These are phyloP conservation scores for Cyberlindnera mycetangii DNA, from an alignment of 805 yeast species.

Conservation along the genomic window DNA sequence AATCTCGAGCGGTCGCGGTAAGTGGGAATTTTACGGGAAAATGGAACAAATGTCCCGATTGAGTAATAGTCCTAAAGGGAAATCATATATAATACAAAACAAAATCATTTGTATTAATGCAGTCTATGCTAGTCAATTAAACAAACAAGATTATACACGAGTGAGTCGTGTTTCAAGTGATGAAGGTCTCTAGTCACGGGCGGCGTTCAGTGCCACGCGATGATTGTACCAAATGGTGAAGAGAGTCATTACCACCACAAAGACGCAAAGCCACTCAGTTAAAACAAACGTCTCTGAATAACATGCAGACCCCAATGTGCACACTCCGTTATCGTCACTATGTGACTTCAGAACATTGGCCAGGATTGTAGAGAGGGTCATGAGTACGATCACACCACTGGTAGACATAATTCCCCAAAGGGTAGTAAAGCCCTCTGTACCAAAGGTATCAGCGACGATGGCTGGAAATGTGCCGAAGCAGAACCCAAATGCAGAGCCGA, in stretches of 20 bases:
- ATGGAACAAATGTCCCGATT: not conserved
- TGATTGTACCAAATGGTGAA: slow-evolving; percentile 21
- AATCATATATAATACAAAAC: not conserved
- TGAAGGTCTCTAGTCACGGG: too few relatives aligned
- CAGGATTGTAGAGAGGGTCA: slow-evolving; percentile 50
- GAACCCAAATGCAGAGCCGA: slow-evolving; percentile 69
- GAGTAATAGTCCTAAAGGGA: slow-evolving; percentile 4
- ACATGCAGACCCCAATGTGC: slow-evolving; percentile 43
- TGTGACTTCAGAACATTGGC: slow-evolving; percentile 50
- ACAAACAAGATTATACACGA: not conserved
- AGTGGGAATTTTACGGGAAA: not conserved
- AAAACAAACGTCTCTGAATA: slow-evolving; percentile 42
- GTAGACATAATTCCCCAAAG: slow-evolving; percentile 75
- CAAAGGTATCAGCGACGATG: slow-evolving; percentile 68
- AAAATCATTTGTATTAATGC: not conserved
- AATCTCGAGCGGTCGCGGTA: not conserved
- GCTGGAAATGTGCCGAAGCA: slow-evolving; percentile 76
- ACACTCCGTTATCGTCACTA: slow-evolving; percentile 40
- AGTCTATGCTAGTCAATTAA: slow-evolving; percentile 1
- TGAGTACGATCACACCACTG: slow-evolving; percentile 60
- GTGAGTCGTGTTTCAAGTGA: too few relatives aligned
- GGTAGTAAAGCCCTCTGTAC: slow-evolving; percentile 64
- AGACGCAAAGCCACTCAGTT: slow-evolving; percentile 21
- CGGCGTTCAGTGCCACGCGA: slow-evolving; percentile 6
- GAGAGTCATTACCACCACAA: slow-evolving; percentile 9